Percentiles rank a stretch among this genome's conserved stretches.
Evolutionary conservation across 192 early-diverging fungal species (phyloP).

Genomic region (Jimgerdemannia flammicorona): DNA sequence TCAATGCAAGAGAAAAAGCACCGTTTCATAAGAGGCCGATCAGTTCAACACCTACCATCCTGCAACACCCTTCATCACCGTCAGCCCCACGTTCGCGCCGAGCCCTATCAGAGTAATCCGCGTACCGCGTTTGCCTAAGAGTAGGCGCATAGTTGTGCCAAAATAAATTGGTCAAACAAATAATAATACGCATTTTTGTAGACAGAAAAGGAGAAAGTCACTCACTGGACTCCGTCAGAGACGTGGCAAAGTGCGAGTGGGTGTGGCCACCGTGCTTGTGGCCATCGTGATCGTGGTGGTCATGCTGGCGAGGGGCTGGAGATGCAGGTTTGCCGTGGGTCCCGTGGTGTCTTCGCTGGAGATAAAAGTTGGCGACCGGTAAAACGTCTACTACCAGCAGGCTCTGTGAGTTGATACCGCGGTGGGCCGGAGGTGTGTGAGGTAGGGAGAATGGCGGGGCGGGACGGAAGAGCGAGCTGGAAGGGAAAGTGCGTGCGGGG

Average conservation of each 20-base stretch:
- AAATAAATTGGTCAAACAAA: too few relatives aligned
- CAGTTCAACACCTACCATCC: constrained; percentile 38
- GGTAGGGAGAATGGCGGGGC: not conserved
- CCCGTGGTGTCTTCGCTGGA: not conserved
- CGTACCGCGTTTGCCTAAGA: constrained; percentile 46
- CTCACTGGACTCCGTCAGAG: not conserved
- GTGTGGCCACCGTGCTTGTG: not conserved
- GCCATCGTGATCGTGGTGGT: not conserved
- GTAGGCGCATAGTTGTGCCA: too few relatives aligned
- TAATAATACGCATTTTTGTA: too few relatives aligned
- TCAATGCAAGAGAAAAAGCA: not conserved
- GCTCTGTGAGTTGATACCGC: not conserved
- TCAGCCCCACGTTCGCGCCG: constrained; percentile 57
- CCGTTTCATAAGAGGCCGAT: not conserved
- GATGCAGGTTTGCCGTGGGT: not conserved
- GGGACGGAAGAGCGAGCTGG: not conserved
- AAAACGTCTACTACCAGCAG: not conserved
- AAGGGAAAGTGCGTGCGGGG: too few relatives aligned
- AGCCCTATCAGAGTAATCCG: constrained; percentile 68
- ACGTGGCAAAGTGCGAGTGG: not conserved
- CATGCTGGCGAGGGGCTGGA: not conserved
- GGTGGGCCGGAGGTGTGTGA: not conserved
- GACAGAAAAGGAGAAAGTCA: not conserved
- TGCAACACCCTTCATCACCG: constrained; percentile 58
- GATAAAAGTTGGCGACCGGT: not conserved